Base-by-base conservation (phyloP, 2,329 filamentous ascomycete genomes). In the Penicillium sclerotigenum region DNA sequence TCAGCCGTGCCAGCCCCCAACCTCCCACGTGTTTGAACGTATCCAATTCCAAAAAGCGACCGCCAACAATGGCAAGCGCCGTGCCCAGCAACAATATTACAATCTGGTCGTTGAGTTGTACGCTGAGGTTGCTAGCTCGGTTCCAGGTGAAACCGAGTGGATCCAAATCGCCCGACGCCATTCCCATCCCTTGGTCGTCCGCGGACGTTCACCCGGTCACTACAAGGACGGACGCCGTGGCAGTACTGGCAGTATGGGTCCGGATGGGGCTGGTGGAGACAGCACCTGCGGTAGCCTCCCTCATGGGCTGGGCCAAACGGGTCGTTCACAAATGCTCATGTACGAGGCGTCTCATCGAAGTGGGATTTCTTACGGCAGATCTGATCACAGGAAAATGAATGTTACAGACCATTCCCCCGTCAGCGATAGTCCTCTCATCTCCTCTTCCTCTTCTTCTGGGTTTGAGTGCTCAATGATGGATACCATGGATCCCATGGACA, bases 1-100 rank as follows among this genome's bases (percentile, higher is more conserved):
- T 9, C 70, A 74, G 29, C 61, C 71, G 7, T 68, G 72, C 41
- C 66, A 74, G 36, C 69, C 70, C 11, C 76, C 76, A 1, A 74
- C 72, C 8, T 78, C 79, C n/a, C 82, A 87, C 56, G 83, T 80
- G 0, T 97, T 95, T 69, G 91, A 96, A 70, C 86, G 92, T 11
- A 94, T 96, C 49, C 91, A 96, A 66, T 97, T 96, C 81, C 95
- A 96, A 72, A 90, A 90, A 62, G 91, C 92, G 1, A 96, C 91
- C 0, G 90, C 91, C 24, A 97, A 96, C 76, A 97, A 97, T 64
- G 91, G 91, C 45, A 96, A 96, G 73, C 83, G 92, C 63, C 82
- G 92, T 54, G 91, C 91, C 1, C 90, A 91, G 18, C 91, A 97
- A 69, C 92, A 96, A 66, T 96, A 91, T 72, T 96, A 95, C 68